Percentiles rank a stretch among this genome's conserved stretches.
phyloP scores from a whole-genome alignment of 257 asterid species.

The Fraxinus excelsior region DNA sequence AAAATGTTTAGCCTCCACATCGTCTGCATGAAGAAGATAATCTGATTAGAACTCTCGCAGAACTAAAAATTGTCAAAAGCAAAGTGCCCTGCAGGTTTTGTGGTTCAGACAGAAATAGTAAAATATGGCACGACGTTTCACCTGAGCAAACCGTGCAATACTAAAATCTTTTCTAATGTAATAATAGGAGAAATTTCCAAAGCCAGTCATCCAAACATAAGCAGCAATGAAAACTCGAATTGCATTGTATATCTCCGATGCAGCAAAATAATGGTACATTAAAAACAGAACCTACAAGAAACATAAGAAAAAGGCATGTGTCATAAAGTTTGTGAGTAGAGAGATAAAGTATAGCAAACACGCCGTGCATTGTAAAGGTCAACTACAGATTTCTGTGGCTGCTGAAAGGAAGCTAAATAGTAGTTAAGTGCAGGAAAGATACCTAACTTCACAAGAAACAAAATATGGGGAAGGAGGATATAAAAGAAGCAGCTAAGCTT shows the following conservation, averaged over 20 bases:
- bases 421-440: slow-evolving; percentile 8
- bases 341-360: background rate
- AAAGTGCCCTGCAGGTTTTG: slow-evolving; percentile 10
- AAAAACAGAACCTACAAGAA: slow-evolving; percentile 75
- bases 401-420: background rate
- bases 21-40: slow-evolving; percentile 72
- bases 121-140: slow-evolving; percentile 24
- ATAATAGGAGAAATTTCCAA: slow-evolving; percentile 95
- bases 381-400: slow-evolving; percentile 7
- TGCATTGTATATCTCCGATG: slow-evolving; percentile 92
- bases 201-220: slow-evolving; percentile 99
- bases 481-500: background rate
- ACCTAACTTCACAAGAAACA: slow-evolving; percentile 9
- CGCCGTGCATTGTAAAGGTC: slow-evolving; percentile 5
- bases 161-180: slow-evolving; percentile 91
- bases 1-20: slow-evolving; percentile 99
- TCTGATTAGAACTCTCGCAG: slow-evolving; percentile 21
- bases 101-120: slow-evolving; percentile 4
- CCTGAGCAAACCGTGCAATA: slow-evolving; percentile 94
- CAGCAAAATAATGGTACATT: slow-evolving; percentile 98
- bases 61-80: slow-evolving; percentile 14
- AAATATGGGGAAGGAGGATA: background rate
- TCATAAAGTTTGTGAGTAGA: slow-evolving; percentile 25
- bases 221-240: slow-evolving; percentile 97
- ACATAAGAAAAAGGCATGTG: slow-evolving; percentile 11